Base-by-base conservation (phyloP, 371 early-diverging fungal species). In the Dichotomocladium elegans region DNA sequence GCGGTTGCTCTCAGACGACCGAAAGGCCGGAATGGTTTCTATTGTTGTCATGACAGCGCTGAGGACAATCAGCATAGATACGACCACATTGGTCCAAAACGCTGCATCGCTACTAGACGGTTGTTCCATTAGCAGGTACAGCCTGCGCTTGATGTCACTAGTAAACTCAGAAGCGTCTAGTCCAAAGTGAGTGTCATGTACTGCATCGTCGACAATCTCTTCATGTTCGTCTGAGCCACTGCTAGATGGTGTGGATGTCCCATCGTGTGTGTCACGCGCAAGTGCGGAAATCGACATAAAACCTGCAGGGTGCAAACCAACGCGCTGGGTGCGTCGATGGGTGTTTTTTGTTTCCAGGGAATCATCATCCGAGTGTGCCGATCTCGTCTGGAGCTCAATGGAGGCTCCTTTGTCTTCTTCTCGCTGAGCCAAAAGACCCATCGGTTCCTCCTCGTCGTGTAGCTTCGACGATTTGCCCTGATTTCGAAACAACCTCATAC, bases 21-120 rank as follows among this genome's bases (percentile, higher is more conserved):
- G 81, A 60, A 90, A 86, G 15, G 88, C 56, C 17, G 93, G 93
- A 15, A 92, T 89, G 19, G 93, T 92, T 72, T 92, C 93, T 29
- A 92, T 75, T 8, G 89, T 90, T 0, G 90, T 86, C 51, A 89
- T 81, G n/a, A 89, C 78, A 7, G 90, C 87, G 63, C 88, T 84
- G 30, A 86, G 66, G 2, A 90, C 80, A 58, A 92, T 92, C 50
- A 86, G 66, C 43, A 87, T 73, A 0, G 89, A 81, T 4, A 92
- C 83, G 60, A 88, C 72, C 17, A 91, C 80, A 55, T 88, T 90
- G 33, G 85, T 75, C 44, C 81, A 72, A 64, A 92, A 91, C 5
- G 92, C 92, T 10, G 76, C 70, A n/a, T 61, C 52, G 57, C 83
- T 81, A n/a, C 84, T 84, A 6, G 85, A 81, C 1, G 88, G 86